A percentile compares a stretch with the other conserved stretches of the same genome.
Evolutionary conservation across 1,284 basidiomycete genomes (phyloP).

Genomic region (Pisolithus thermaeus): DNA sequence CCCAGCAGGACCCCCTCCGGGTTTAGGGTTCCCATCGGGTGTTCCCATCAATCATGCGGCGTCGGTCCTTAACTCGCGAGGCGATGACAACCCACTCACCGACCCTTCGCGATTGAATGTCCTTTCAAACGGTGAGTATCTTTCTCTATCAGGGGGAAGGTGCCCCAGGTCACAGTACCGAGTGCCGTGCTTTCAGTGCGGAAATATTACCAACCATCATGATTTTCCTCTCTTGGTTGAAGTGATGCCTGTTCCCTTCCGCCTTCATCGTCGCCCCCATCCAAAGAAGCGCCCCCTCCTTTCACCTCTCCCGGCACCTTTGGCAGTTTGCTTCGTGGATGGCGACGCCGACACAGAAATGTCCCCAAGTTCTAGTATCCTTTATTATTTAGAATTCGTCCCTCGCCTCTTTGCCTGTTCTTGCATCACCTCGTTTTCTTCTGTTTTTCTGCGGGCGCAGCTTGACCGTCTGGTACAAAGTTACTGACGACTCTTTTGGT

Average conservation of each 20-base stretch:
- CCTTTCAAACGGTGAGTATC: slow-evolving; percentile 61
- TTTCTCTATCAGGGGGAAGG: slow-evolving; percentile 58
- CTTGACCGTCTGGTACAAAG: slow-evolving; percentile 37
- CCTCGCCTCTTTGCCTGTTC: slow-evolving; percentile 2
- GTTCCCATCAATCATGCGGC: slow-evolving; percentile 25
- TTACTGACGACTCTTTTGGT: slow-evolving; percentile 46
- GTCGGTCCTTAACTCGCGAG: slow-evolving; percentile 6
- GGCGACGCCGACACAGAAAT: neutral
- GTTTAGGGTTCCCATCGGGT: slow-evolving; percentile 44
- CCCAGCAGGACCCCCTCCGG: slow-evolving; percentile 59
- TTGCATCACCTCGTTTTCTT: slow-evolving; percentile 19
- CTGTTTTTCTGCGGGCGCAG: slow-evolving; percentile 34
- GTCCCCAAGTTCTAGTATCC: neutral
- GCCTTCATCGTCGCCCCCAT: slow-evolving; percentile 4
- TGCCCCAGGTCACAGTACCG: slow-evolving; percentile 68
- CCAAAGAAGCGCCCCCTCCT: neutral
- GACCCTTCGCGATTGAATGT: slow-evolving; percentile 31
- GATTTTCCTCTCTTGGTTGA: slow-evolving; percentile 28
- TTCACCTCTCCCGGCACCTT: neutral
- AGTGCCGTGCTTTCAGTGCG: slow-evolving; percentile 80
- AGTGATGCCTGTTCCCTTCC: slow-evolving; percentile 17
- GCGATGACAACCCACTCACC: slow-evolving; percentile 11
- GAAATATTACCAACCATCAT: slow-evolving; percentile 65
- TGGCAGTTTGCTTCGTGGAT: neutral
- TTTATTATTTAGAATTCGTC: slow-evolving; percentile 6